Conservation (phyloP, 345 rosid genomes). For the Bruguiera gymnorhiza region DNA sequence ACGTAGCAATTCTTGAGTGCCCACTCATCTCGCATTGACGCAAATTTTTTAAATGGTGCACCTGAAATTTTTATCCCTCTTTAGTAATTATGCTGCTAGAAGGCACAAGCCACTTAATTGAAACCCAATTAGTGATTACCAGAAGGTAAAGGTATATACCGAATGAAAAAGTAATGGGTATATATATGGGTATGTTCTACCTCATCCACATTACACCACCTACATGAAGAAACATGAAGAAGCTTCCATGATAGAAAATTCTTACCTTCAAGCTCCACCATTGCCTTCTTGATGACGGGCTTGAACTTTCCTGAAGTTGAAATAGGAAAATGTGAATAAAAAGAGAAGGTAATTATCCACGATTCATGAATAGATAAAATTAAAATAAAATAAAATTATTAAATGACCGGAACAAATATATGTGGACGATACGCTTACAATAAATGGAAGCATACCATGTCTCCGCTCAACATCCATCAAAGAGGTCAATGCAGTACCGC, state of each 20-base stretch:
- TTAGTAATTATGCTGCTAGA: too few species aligned
- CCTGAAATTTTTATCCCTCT: slow-evolving; percentile 39
- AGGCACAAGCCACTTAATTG: background rate
- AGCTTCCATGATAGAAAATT: slow-evolving; percentile 1
- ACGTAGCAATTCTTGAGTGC: slow-evolving; percentile 70
- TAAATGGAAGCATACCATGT: slow-evolving; percentile 51
- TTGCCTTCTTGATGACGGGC: slow-evolving; percentile 99
- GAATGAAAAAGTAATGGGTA: too few species aligned
- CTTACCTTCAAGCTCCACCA: slow-evolving; percentile 96
- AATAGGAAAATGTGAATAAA: too few species aligned
- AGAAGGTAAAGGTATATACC: background rate
- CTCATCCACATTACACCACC: too few species aligned
- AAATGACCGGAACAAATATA: background rate
- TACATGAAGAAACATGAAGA: too few species aligned
- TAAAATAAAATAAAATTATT: background rate
- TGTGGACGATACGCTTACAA: background rate
- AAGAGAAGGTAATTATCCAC: too few species aligned
- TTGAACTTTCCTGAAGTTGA: slow-evolving; percentile 69
- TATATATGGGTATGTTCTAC: too few species aligned
- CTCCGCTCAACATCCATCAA: slow-evolving; percentile 99
- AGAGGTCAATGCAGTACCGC: slow-evolving; percentile 92
- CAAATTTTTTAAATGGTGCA: slow-evolving; percentile 85
- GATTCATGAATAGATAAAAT: too few species aligned
- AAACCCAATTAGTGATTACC: background rate
- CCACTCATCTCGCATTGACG: slow-evolving; percentile 77